These are phyloP conservation scores for Neurospora tetraspora DNA, from an alignment of 495 filamentous ascomycete genomes.

Conservation along the genomic window DNA sequence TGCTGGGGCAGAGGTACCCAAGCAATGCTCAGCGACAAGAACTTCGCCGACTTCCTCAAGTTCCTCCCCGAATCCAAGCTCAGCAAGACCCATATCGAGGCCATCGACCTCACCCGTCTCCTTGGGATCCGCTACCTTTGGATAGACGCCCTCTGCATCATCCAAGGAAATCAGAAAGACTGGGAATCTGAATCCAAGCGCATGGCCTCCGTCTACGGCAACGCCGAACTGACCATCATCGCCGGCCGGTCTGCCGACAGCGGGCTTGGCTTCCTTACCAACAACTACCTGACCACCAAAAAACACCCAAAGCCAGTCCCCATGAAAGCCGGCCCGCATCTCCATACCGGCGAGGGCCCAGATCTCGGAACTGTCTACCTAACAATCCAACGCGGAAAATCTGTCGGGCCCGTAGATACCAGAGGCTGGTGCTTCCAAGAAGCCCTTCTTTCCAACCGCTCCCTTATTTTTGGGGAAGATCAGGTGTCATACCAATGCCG, in stretches of 20 bases:
- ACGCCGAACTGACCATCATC: not conserved
- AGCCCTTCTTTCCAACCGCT: not conserved
- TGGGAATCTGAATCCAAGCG: not conserved
- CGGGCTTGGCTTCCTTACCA: not conserved
- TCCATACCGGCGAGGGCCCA: not conserved
- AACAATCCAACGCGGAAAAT: not conserved
- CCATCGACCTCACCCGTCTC: not conserved
- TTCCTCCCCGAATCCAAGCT: not conserved
- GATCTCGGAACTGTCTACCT: not conserved
- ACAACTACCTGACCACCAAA: not conserved
- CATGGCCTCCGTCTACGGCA: not conserved
- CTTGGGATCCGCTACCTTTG: not conserved
- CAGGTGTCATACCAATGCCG: not conserved
- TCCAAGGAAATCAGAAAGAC: not conserved
- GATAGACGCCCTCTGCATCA: not conserved
- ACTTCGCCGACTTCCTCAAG: not conserved
- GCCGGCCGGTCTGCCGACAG: not conserved
- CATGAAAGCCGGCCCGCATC: not conserved
- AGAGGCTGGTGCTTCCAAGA: slow-evolving; percentile 5
- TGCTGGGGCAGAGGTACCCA: slow-evolving; percentile 1
- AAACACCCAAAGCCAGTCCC: not conserved
- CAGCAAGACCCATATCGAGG: not conserved
- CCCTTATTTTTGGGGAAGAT: not conserved
- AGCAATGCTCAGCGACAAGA: not conserved
- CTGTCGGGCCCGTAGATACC: not conserved